A percentile compares a stretch with the other conserved stretches of the same genome.
phyloP scores from a whole-genome alignment of 306 rosid genomes.

The Quercus engelmannii region DNA sequence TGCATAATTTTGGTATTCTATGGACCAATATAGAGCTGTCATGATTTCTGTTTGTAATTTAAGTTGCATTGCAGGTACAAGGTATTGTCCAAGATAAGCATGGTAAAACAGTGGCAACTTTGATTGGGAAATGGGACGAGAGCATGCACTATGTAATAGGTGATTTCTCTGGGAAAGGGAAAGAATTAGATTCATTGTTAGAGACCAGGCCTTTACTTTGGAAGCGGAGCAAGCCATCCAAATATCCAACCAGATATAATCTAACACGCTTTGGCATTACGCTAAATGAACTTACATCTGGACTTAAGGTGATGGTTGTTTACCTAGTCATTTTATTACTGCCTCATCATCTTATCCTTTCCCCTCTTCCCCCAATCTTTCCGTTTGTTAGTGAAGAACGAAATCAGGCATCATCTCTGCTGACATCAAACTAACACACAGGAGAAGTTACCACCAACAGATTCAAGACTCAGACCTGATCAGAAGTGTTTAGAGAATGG shows the following conservation, averaged over 20 bases:
- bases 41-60: conserved; percentile 24
- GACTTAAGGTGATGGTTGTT: conserved; percentile 51
- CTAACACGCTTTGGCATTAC: conserved; percentile 76
- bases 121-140: conserved; percentile 96
- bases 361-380: neutral
- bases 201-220: conserved; percentile 56
- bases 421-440: conserved; percentile 33
- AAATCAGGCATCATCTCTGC: neutral
- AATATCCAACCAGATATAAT: conserved; percentile 67
- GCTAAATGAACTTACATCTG: conserved; percentile 74
- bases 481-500: conserved; percentile 91
- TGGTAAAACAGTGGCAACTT: conserved; percentile 67
- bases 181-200: conserved; percentile 48
- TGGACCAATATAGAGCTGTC: conserved; percentile 21
- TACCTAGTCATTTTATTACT: neutral
- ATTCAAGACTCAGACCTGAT: conserved; percentile 96
- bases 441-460: conserved; percentile 96
- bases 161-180: conserved; percentile 61
- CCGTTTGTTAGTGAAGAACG: neutral
- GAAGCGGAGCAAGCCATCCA: conserved; percentile 56
- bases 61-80: conserved; percentile 56
- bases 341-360: neutral
- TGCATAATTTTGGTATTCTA: conserved; percentile 2
- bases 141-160: conserved; percentile 64
- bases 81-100: conserved; percentile 75